Evolutionary conservation across 2,329 filamentous ascomycete species (phyloP).

Genomic region (Elsinoe perseae): DNA sequence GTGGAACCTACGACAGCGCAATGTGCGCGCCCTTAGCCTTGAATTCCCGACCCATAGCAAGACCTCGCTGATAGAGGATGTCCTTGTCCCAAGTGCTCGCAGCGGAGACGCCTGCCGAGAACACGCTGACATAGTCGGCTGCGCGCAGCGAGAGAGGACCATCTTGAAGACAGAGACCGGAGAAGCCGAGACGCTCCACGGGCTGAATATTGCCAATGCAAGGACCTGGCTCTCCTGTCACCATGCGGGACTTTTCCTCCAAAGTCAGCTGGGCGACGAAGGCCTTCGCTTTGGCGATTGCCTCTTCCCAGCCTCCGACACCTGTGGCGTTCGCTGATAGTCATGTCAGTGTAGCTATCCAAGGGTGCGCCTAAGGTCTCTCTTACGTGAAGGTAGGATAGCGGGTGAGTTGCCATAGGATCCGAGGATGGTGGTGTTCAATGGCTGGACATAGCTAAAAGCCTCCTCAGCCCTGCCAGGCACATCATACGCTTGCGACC

Average conservation of each 20-base stretch:
- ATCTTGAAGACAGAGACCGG: constrained; percentile 64
- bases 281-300: constrained; percentile 6
- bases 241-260: constrained; percentile 16
- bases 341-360: not conserved
- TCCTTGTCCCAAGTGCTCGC: constrained; percentile 47
- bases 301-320: constrained; percentile 18
- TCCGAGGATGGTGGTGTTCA: constrained; percentile 16
- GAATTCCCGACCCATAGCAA: constrained; percentile 43
- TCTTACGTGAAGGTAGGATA: constrained; percentile 16
- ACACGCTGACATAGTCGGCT: constrained; percentile 68
- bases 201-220: constrained; percentile 74
- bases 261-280: constrained; percentile 17
- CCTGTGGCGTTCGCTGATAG: constrained; percentile 18
- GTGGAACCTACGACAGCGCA: constrained; percentile 9
- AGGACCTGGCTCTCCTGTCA: constrained; percentile 21
- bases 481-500: constrained; percentile 11
- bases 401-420: constrained; percentile 15
- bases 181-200: constrained; percentile 61
- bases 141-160: constrained; percentile 62
- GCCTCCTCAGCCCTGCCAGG: constrained; percentile 5
- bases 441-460: constrained; percentile 16
- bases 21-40: constrained; percentile 27
- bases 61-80: constrained; percentile 45
- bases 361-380: not conserved
- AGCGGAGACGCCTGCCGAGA: constrained; percentile 64